Base-by-base conservation (phyloP, 2,329 filamentous ascomycete species). In the Phialophora chinensis region DNA sequence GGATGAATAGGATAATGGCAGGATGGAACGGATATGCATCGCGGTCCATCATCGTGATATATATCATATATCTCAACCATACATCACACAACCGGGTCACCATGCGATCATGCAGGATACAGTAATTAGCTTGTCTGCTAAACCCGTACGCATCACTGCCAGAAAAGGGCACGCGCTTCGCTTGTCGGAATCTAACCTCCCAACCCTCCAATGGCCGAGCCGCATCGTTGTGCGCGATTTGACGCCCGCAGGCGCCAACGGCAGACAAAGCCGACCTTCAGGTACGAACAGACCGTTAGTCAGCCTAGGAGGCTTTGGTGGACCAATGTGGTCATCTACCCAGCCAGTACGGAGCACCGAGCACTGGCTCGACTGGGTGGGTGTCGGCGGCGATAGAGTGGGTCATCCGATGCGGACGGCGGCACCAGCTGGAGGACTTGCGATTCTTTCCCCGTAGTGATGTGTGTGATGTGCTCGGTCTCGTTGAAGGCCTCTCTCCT, bases 221-320 rank as follows among this genome's bases (percentile, higher is more conserved):
- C 55, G 55, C 31, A 14, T 17, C 1, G 14, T 12, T 23, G 33
- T 59, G 56, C 38, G 56, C 38, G 56, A 47, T 59, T 59, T 59
- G 23, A 3, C n/a, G 25, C 35, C n/a, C 27, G 7, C 6, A 17
- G 7, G 11, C 5, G 35, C 27, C 25, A 35, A 35, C 20, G 25
- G 11, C 29, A n/a, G 33, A 35, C 10, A 3, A 35, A 7, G 7
- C 33, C 27, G n/a, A 42, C 29, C 23, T 42, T 47, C 23, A 17
- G 35, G 55, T 58, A 58, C 55, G 55, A 58, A 8, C 2, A 4
- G 12, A 10, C 7, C 5, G 56, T 59, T 59, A 59, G 56, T 59
- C 23, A 59, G 56, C 55, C 14, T 8, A 14, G 23, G 29, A 58
- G 10, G 1, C 27, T n/a, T 31, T 10, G 44, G 20, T 49, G 33